phyloP scores from a whole-genome alignment of 306 rosid species.

The Vicia sativa region DNA sequence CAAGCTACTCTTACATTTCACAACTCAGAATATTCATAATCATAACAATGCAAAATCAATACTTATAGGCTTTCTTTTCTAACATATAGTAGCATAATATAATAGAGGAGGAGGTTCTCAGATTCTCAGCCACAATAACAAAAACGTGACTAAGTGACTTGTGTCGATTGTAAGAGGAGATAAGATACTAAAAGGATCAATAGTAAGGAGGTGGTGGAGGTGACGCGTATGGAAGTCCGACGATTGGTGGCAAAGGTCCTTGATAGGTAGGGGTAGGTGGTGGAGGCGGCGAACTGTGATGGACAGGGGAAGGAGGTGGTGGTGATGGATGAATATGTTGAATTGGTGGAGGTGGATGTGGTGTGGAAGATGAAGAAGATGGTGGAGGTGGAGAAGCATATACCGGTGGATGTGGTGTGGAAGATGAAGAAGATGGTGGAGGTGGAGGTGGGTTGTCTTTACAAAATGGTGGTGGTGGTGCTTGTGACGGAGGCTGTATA shows the following conservation, averaged over 20 bases:
- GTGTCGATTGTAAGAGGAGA: conserved; percentile 48
- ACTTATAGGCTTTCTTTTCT: conserved; percentile 52
- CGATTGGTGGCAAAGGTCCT: conserved; percentile 92
- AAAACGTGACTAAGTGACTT: conserved; percentile 1
- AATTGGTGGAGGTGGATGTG: conserved; percentile 23
- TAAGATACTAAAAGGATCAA: conserved; percentile 76
- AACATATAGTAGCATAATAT: conserved; percentile 54
- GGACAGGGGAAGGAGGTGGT: conserved; percentile 42
- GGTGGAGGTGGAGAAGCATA: conserved; percentile 35
- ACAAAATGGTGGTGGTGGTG: conserved; percentile 42
- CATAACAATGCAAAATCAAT: conserved; percentile 76
- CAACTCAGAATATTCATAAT: conserved; percentile 66
- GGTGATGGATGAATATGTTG: conserved; percentile 24
- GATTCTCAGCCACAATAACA: conserved; percentile 35
- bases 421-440: conserved; percentile 17
- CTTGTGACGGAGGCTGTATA: conserved; percentile 53
- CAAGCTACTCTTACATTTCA: conserved; percentile 66
- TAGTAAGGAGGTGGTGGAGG: conserved; percentile 98
- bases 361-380: conserved; percentile 7
- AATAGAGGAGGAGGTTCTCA: conserved; percentile 11
- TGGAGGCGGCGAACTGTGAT: conserved; percentile 40
- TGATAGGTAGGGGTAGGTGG: conserved; percentile 86
- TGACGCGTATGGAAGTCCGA: conserved; percentile 78
- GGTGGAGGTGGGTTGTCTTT: conserved; percentile 25
- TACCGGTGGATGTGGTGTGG: not conserved